A percentile compares a stretch with the other conserved stretches of the same genome.
These are phyloP conservation scores for Cladosporium austrohemisphaericum DNA, from an alignment of 2,329 filamentous ascomycete species.

Conservation along the genomic window DNA sequence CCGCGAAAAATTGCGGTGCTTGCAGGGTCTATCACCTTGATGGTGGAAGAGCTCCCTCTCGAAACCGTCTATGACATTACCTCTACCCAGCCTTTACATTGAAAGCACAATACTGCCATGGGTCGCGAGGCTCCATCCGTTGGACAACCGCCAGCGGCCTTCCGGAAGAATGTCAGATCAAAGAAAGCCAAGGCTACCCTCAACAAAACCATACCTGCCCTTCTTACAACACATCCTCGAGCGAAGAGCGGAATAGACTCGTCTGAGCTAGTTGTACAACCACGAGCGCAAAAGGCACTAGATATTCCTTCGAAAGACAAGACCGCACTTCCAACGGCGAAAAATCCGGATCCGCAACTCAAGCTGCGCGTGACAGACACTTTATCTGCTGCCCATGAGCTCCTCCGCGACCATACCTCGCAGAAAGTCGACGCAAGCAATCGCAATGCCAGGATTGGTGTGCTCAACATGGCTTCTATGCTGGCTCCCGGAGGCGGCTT, in stretches of 20 bases:
- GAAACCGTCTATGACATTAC: no score
- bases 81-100: no score
- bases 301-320: constrained; percentile 2
- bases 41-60: no score
- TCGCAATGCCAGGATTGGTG: constrained; percentile 39
- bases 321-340: constrained; percentile 17
- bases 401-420: constrained; percentile 22
- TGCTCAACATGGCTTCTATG: constrained; percentile 62
- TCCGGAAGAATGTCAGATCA: constrained; percentile 26
- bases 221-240: constrained; percentile 52
- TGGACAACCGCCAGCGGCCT: constrained; percentile 20
- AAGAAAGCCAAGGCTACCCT: constrained; percentile 49
- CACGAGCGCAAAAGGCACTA: constrained; percentile 22
- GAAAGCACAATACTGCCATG: no score
- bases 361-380: constrained; percentile 52
- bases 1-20: no score
- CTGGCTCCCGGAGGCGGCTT: constrained; percentile 58
- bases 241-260: constrained; percentile 54
- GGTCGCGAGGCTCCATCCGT: constrained; percentile 20
- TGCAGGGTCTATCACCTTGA: no score
- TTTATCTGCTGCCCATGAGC: constrained; percentile 47
- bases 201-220: constrained; percentile 56
- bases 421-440: constrained; percentile 21
- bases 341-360: not conserved
- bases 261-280: constrained; percentile 48